Evolutionary conservation across 768 basidiomycete species (phyloP).

Genomic region (Artomyces pyxidatus): DNA sequence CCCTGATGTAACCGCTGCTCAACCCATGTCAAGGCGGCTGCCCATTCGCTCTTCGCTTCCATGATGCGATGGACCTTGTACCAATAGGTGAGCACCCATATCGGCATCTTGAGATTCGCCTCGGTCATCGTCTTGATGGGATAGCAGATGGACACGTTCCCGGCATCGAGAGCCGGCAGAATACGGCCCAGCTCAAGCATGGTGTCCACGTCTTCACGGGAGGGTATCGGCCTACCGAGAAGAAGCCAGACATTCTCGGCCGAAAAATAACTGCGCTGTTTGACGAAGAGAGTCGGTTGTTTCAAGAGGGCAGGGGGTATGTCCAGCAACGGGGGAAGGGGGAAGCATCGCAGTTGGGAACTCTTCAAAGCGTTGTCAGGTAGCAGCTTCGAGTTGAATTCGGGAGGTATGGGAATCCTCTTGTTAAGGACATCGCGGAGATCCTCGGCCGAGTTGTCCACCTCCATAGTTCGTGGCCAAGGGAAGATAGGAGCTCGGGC

Average conservation of each 20-base stretch:
- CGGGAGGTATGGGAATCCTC: no score
- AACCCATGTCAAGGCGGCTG: background rate
- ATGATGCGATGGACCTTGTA: background rate
- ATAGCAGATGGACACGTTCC: background rate
- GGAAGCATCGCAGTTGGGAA: no score
- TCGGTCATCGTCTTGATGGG: background rate
- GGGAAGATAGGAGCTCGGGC: no score
- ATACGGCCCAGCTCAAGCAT: background rate
- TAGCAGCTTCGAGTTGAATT: no score
- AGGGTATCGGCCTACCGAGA: background rate
- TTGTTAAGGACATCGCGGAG: no score
- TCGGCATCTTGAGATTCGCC: background rate
- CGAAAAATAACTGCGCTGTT: background rate
- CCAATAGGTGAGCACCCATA: background rate
- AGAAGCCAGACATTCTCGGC: background rate
- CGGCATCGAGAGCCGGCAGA: background rate
- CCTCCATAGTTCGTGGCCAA: no score
- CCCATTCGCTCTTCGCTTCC: background rate
- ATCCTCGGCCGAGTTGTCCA: no score
- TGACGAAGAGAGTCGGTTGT: background rate
- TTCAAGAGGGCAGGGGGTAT: no score
- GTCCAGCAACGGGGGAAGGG: no score
- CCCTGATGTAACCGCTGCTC: background rate
- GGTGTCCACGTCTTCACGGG: background rate
- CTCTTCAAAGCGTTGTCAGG: no score